A percentile compares a stretch with the other conserved stretches of the same genome.
These are phyloP conservation scores for Candida cerambycidarum DNA, from an alignment of 805 yeast genomes.

Conservation along the genomic window DNA sequence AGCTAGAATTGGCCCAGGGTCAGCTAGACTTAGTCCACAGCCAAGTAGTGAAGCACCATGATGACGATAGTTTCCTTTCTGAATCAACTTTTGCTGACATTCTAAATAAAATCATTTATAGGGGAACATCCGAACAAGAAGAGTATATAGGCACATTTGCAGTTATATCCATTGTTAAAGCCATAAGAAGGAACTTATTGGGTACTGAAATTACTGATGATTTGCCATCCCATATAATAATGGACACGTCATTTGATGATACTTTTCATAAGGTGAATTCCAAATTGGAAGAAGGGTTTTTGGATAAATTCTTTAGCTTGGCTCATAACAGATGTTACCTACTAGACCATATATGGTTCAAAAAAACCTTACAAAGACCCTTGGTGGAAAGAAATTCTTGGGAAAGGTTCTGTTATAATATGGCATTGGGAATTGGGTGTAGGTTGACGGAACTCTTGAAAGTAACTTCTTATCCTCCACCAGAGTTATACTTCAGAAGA, in stretches of 20 bases:
- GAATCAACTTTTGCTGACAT: slow-evolving; percentile 12
- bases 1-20: not conserved
- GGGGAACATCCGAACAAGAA: slow-evolving; percentile 8
- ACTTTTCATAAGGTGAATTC: not conserved
- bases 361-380: not conserved
- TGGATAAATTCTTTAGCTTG: slow-evolving; percentile 15
- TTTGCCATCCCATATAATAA: slow-evolving; percentile 3
- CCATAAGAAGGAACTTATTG: slow-evolving; percentile 10
- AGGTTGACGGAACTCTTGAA: slow-evolving; percentile 12
- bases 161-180: slow-evolving; percentile 14
- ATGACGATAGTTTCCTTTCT: slow-evolving; percentile 4
- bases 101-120: slow-evolving; percentile 10
- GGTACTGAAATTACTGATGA: not conserved
- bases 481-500: slow-evolving; percentile 12
- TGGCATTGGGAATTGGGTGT: slow-evolving; percentile 17
- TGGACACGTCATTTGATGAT: slow-evolving; percentile 7
- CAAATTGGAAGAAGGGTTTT: slow-evolving; percentile 7
- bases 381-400: slow-evolving; percentile 7
- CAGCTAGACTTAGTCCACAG: not conserved
- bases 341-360: slow-evolving; percentile 13
- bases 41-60: not conserved
- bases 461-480: slow-evolving; percentile 13
- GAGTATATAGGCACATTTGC: slow-evolving; percentile 18
- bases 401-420: slow-evolving; percentile 14
- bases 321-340: slow-evolving; percentile 15